Conservation (phyloP, 176 grass and related monocot species). For the Puya raimondii region DNA sequence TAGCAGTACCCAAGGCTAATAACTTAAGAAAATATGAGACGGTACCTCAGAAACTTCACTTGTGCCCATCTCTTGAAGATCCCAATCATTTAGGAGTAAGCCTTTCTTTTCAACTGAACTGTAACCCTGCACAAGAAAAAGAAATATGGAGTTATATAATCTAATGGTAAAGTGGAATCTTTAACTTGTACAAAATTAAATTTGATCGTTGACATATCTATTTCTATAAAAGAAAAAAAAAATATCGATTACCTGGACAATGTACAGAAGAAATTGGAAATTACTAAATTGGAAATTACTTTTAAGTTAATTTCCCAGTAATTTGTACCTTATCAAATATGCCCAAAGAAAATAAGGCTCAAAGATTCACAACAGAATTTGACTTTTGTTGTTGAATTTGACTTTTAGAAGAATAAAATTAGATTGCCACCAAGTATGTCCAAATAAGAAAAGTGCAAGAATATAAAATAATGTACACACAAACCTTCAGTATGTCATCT, state of each 20-base stretch:
- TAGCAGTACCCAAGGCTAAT: no score
- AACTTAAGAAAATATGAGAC: background rate
- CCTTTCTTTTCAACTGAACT: slow-evolving; percentile 67
- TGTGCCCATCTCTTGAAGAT: slow-evolving; percentile 86
- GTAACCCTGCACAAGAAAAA: slow-evolving; percentile 53
- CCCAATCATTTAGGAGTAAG: slow-evolving; percentile 81
- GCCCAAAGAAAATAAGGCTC: slow-evolving; percentile 1
- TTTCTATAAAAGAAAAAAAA: no score
- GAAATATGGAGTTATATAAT: background rate
- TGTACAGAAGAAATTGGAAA: no score
- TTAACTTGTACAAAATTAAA: background rate
- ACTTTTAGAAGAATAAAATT: no score
- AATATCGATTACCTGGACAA: no score
- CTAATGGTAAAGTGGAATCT: background rate
- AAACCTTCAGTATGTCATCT: slow-evolving; percentile 98
- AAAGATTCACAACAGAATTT: background rate
- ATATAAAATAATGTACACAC: slow-evolving; percentile 13
- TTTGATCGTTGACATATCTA: no score
- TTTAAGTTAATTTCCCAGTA: background rate
- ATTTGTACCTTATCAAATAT: no score
- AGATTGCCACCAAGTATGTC: no score
- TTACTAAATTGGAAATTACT: background rate
- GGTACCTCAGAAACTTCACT: slow-evolving; percentile 89
- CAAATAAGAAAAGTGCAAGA: no score
- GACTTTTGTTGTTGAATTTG: no score